These are phyloP conservation scores for Alloascoidea africana DNA, from an alignment of 805 yeast species.

Conservation along the genomic window DNA sequence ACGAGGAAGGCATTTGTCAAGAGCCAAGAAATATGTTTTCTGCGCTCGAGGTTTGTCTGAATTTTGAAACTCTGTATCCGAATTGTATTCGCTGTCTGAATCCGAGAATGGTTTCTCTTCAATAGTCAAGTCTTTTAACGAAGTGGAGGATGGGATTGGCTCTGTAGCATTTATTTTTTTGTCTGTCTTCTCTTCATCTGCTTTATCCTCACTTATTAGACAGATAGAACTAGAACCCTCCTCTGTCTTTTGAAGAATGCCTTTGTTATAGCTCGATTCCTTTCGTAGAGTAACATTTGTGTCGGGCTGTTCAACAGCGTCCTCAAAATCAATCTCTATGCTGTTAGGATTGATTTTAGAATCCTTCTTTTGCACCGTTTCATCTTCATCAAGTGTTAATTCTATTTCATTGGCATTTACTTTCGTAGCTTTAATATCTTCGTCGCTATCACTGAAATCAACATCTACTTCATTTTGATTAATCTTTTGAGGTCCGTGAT, in stretches of 20 bases:
- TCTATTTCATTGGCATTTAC: constrained; percentile 19
- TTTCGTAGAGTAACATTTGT: background rate
- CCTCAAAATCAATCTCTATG: constrained; percentile 8
- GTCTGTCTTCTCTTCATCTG: too few relatives aligned
- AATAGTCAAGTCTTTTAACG: too few relatives aligned
- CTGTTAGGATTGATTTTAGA: constrained; percentile 5
- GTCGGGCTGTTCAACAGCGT: background rate
- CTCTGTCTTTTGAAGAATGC: too few relatives aligned
- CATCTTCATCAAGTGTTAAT: constrained; percentile 15
- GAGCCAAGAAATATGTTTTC: constrained; percentile 47
- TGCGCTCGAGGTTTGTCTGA: too few relatives aligned
- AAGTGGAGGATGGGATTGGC: too few relatives aligned
- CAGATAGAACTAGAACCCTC: too few relatives aligned
- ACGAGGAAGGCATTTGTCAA: constrained; percentile 70
- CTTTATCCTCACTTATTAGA: too few relatives aligned
- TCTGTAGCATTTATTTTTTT: too few relatives aligned
- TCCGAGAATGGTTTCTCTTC: too few relatives aligned
- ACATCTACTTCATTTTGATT: constrained; percentile 17
- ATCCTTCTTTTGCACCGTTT: constrained; percentile 2
- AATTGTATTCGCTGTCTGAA: too few relatives aligned
- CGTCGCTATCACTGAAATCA: constrained; percentile 13
- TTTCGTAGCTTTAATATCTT: constrained; percentile 5
- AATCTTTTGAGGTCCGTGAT: constrained; percentile 10
- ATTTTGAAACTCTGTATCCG: too few relatives aligned
- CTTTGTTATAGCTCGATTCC: too few relatives aligned